Evolutionary conservation across 352 stramenopile species (phyloP), one percentile per base, ranked within the genome.

Genomic region (Globisporangium yorkense): DNA sequence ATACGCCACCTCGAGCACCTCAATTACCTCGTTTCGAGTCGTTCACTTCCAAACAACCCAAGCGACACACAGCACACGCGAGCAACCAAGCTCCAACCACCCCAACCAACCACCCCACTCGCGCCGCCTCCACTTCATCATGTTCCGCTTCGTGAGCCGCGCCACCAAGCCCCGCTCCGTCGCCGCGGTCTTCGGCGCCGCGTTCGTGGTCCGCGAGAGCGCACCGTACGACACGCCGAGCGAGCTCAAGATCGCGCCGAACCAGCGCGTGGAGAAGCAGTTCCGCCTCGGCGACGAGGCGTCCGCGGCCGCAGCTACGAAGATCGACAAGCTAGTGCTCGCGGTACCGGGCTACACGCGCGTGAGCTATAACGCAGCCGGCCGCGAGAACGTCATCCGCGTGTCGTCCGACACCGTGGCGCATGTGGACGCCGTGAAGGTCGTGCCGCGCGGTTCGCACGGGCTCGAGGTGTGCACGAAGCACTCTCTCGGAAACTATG

Each of bases 321-420:
- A 55, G 48, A 48, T 74, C 54, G 50, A 63, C 18, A 54, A 43
- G 10, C 56, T 74, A 40, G 46, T 61, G 33, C 43, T 74, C 12
- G 56, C 51, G 13, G 54, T 54, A 10, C 67, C 67, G 2, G 67
- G 67, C 9, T 54, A 71, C 53, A 71, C 63, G 18, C 65, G 62
- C 51, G 60, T 74, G 49, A 69, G 40, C 40, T 72, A 61, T 47
- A 62, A 65, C 40, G 50, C 53, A 4, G 7, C 49, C n/a, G 61
- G 55, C 3, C 51, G 40, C 16, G 51, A 59, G 41, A 61, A 65
- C 29, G 56, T 54, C 20, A 54, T 74, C 37, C 64, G 56, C 52
- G 49, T 74, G 9, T 74, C 67, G 5, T 56, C 59, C 16, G 60
- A 71, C 29, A 49, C 53, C 29, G 45, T 43, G 1, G 59, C 54